These are phyloP conservation scores for Stachybotrys elegans DNA, from an alignment of 2,329 filamentous ascomycete genomes.

Conservation along the genomic window DNA sequence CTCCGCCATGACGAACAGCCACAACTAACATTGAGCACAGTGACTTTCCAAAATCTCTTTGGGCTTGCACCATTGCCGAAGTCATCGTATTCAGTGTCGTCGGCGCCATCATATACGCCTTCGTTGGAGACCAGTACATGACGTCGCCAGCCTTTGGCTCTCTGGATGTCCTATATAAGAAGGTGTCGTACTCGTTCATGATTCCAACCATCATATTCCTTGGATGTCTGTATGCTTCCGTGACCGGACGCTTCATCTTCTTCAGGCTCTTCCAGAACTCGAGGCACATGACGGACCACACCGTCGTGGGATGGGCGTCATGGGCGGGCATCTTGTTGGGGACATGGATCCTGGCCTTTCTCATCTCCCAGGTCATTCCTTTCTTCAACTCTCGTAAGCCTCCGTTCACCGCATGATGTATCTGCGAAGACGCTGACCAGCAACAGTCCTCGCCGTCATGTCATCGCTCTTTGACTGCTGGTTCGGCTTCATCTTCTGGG, in stretches of 20 bases:
- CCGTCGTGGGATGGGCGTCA: constrained; percentile 69
- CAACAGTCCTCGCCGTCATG: constrained; percentile 63
- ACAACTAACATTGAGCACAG: constrained; percentile 37
- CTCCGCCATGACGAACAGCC: not conserved
- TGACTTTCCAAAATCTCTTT: constrained; percentile 90
- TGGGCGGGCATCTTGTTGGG: constrained; percentile 68
- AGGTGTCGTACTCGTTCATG: constrained; percentile 91
- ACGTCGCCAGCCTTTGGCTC: constrained; percentile 84
- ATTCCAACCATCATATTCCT: constrained; percentile 91
- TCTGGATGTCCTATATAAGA: constrained; percentile 73
- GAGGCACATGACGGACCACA: constrained; percentile 75
- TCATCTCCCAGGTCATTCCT: constrained; percentile 88
- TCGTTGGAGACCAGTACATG: constrained; percentile 85
- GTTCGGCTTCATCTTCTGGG: constrained; percentile 96
- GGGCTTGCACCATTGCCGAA: constrained; percentile 84
- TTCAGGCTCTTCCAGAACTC: constrained; percentile 81
- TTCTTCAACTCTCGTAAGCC: constrained; percentile 74
- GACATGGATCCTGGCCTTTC: constrained; percentile 84
- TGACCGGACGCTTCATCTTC: constrained; percentile 86
- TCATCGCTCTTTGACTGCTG: constrained; percentile 89
- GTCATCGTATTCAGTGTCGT: constrained; percentile 81
- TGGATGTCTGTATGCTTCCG: constrained; percentile 84
- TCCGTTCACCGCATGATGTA: constrained; percentile 4
- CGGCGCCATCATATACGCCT: constrained; percentile 77
- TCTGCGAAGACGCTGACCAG: constrained; percentile 5